Evolutionary conservation across 2,329 filamentous ascomycete species (phyloP).

Genomic region (Trichoderma simmonsii): DNA sequence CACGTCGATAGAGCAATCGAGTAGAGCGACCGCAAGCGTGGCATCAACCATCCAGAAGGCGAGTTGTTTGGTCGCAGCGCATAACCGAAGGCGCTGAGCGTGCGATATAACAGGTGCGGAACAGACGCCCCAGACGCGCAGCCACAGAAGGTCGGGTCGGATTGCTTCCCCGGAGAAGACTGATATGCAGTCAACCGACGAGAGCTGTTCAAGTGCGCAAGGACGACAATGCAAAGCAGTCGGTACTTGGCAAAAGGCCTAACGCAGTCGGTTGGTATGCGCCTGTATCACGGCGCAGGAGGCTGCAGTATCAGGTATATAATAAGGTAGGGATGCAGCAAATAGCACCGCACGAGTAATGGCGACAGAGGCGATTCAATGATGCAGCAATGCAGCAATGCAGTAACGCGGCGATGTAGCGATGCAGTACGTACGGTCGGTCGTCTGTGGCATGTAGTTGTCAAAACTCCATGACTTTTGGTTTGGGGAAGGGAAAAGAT

Average conservation of each 20-base stretch:
- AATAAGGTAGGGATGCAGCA: slow-evolving; percentile 7
- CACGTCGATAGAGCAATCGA: not conserved
- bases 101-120: slow-evolving; percentile 5
- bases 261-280: not conserved
- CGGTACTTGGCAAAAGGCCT: not conserved
- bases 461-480: not conserved
- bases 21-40: not conserved
- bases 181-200: not conserved
- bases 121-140: not conserved
- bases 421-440: not conserved
- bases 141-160: not conserved
- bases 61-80: slow-evolving; percentile 1
- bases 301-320: not conserved
- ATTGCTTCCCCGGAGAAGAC: not conserved
- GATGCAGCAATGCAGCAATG: not conserved
- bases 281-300: not conserved
- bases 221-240: not conserved
- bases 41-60: slow-evolving; percentile 14
- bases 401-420: not conserved
- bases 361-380: not conserved
- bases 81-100: not conserved
- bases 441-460: not conserved
- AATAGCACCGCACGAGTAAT: not conserved
- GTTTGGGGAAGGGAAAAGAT: not conserved
- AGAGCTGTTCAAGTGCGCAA: not conserved